Conservation (phyloP, 305 asterid species). For the Caryopteris hybrid region DNA sequence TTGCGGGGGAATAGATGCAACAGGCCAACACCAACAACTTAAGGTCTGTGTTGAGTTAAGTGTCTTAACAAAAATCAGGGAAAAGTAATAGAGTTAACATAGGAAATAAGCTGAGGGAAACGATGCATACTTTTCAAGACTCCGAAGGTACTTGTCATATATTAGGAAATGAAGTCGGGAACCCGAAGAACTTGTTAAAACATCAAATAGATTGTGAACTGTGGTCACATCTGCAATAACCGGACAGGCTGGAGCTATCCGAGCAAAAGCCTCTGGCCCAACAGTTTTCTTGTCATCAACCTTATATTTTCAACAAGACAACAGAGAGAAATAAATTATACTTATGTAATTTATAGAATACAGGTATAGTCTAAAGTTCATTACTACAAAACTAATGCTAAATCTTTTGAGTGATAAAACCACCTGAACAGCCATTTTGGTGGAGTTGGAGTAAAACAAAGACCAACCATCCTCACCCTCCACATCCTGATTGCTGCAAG, state of each 20-base stretch:
- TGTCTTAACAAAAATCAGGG: not conserved
- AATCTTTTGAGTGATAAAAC: slow-evolving; percentile 13
- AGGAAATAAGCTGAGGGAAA: slow-evolving; percentile 28
- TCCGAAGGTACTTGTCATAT: slow-evolving; percentile 77
- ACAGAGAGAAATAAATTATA: slow-evolving; percentile 15
- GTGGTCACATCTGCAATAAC: slow-evolving; percentile 75
- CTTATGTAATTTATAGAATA: slow-evolving; percentile 1
- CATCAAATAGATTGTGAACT: slow-evolving; percentile 88
- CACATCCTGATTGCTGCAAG: slow-evolving; percentile 44
- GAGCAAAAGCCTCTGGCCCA: slow-evolving; percentile 86
- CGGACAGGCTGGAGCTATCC: slow-evolving; percentile 86
- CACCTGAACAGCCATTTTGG: slow-evolving; percentile 93
- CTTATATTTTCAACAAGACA: slow-evolving; percentile 39
- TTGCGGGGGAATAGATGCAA: not conserved
- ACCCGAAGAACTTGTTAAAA: slow-evolving; percentile 64
- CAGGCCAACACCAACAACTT: slow-evolving; percentile 10
- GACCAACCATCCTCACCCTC: slow-evolving; percentile 84
- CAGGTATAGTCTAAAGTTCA: not conserved
- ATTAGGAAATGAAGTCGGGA: slow-evolving; percentile 82
- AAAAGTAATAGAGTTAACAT: slow-evolving; percentile 1
- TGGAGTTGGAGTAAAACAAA: slow-evolving; percentile 72
- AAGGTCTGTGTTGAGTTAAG: slow-evolving; percentile 8
- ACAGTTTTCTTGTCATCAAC: slow-evolving; percentile 85
- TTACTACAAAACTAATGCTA: not conserved
- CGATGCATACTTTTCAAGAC: slow-evolving; percentile 76